Percentiles rank a stretch among this genome's conserved stretches.
Evolutionary conservation across 495 filamentous ascomycete genomes (phyloP).

Genomic region (Friedmanniomyces simplex): DNA sequence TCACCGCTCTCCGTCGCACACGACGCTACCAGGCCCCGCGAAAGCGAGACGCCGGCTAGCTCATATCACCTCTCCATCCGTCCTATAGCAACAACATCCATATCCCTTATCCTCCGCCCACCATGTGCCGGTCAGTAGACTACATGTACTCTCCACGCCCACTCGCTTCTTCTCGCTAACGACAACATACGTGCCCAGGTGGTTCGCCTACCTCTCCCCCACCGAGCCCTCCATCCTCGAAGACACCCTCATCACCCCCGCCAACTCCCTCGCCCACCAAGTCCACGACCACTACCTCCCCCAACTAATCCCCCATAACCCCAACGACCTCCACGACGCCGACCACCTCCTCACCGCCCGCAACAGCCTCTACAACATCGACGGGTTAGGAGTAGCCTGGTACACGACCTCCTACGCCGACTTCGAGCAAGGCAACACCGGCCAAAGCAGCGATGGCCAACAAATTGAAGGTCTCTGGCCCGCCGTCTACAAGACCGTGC

Average conservation of each 20-base stretch:
- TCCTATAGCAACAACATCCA: background rate
- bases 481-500: constrained; percentile 38
- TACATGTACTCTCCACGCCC: background rate
- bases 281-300: constrained; percentile 43
- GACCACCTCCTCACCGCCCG: constrained; percentile 31
- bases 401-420: constrained; percentile 29
- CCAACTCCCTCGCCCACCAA: constrained; percentile 37
- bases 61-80: background rate
- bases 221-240: constrained; percentile 31
- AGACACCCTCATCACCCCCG: constrained; percentile 31
- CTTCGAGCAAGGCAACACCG: constrained; percentile 22
- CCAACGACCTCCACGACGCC: constrained; percentile 19
- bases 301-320: constrained; percentile 34
- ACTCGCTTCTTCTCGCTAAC: background rate
- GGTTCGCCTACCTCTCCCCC: constrained; percentile 33
- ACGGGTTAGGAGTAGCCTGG: constrained; percentile 40
- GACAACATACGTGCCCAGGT: constrained; percentile 21
- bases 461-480: constrained; percentile 28
- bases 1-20: too few species aligned
- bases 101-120: background rate
- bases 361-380: constrained; percentile 41
- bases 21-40: too few species aligned
- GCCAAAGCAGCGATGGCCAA: constrained; percentile 6
- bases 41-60: background rate
- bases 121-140: constrained; percentile 18